Evolutionary conservation across 805 yeast genomes (phyloP).

Genomic region (Starmerella floricola): DNA sequence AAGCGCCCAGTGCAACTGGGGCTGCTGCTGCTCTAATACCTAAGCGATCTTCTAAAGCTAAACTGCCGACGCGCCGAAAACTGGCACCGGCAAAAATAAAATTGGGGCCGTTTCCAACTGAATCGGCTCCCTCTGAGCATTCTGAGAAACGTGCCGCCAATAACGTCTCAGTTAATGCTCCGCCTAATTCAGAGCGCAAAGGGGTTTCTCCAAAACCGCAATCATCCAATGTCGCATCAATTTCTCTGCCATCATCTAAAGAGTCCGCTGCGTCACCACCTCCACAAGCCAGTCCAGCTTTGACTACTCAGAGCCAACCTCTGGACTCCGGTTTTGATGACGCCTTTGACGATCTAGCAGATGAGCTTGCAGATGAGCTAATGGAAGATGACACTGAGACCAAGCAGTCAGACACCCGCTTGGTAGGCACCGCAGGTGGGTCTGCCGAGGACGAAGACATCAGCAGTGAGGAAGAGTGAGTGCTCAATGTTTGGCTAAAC

Average conservation of each 20-base stretch:
- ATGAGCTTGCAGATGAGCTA: conserved; percentile 26
- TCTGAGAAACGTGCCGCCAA: too few relatives aligned
- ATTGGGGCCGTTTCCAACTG: background rate
- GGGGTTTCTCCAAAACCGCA: too few relatives aligned
- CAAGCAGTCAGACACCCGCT: background rate
- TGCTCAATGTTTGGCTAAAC: too few relatives aligned
- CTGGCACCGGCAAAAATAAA: background rate
- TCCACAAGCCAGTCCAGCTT: background rate
- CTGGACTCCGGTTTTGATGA: conserved; percentile 20
- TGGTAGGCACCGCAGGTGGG: conserved; percentile 17
- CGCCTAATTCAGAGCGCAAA: too few relatives aligned
- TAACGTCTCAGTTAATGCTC: too few relatives aligned
- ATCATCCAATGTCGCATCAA: too few relatives aligned
- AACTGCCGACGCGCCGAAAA: conserved; percentile 11
- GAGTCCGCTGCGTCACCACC: too few relatives aligned
- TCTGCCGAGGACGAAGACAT: conserved; percentile 17
- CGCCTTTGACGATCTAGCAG: conserved; percentile 25
- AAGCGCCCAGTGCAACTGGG: background rate
- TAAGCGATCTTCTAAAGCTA: conserved; percentile 5
- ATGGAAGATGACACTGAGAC: conserved; percentile 19
- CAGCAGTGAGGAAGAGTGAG: conserved; percentile 21
- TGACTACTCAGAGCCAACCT: background rate
- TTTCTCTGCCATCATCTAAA: too few relatives aligned
- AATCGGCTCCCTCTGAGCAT: background rate
- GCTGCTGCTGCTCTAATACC: conserved; percentile 3